phyloP scores from a whole-genome alignment of 2,329 filamentous ascomycete species.

The Alternaria conjuncta region DNA sequence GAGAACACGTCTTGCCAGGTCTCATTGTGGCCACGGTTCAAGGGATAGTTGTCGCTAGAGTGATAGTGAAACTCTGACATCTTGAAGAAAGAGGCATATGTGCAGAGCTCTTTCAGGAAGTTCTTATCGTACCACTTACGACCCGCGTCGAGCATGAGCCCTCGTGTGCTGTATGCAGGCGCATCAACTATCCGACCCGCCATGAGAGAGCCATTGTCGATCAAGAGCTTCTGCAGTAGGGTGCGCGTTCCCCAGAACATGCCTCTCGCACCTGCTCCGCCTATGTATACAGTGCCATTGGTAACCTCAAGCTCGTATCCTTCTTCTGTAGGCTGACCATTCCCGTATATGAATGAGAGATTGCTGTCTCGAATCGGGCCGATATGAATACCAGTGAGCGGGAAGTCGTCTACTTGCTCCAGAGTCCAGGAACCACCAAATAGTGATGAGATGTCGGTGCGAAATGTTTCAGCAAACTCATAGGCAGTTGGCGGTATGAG shows the following conservation, averaged over 20 bases:
- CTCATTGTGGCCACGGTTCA: slow-evolving; percentile 56
- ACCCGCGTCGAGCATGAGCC: slow-evolving; percentile 55
- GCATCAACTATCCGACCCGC: slow-evolving; percentile 45
- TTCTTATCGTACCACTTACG: slow-evolving; percentile 53
- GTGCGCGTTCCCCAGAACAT: slow-evolving; percentile 59
- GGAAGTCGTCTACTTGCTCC: slow-evolving; percentile 45
- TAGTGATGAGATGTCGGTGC: slow-evolving; percentile 52
- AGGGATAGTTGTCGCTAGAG: slow-evolving; percentile 57
- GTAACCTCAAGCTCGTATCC: slow-evolving; percentile 56
- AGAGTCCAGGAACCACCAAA: slow-evolving; percentile 54
- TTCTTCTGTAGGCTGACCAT: slow-evolving; percentile 56
- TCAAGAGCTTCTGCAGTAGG: slow-evolving; percentile 51
- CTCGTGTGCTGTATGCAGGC: slow-evolving; percentile 54
- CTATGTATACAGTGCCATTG: slow-evolving; percentile 44
- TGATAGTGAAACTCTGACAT: slow-evolving; percentile 59
- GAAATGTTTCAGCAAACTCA: slow-evolving; percentile 59
- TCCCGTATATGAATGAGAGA: slow-evolving; percentile 54
- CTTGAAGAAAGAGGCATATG: slow-evolving; percentile 57
- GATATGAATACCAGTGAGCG: slow-evolving; percentile 54
- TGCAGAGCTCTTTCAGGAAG: slow-evolving; percentile 55
- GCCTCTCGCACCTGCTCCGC: slow-evolving; percentile 53
- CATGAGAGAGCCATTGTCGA: slow-evolving; percentile 44
- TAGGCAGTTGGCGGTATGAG: slow-evolving; percentile 59
- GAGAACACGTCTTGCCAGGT: slow-evolving; percentile 57
- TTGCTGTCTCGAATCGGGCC: slow-evolving; percentile 39